Evolutionary conservation across 2,329 filamentous ascomycete species (phyloP).

Genomic region (Raffaelea albimanens): DNA sequence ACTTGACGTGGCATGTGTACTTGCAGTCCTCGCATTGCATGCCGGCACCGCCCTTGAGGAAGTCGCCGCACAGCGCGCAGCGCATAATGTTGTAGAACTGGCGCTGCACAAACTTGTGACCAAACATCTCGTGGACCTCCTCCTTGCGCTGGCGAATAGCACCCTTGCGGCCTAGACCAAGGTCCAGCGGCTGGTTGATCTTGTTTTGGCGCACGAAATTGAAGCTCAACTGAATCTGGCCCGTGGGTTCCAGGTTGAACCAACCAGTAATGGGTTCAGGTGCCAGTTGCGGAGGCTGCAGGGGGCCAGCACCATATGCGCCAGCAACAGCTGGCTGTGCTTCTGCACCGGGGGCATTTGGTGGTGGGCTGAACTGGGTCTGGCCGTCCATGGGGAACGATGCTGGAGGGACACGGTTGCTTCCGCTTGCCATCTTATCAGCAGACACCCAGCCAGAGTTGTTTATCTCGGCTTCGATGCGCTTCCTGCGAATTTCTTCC

Average conservation of each 20-base stretch:
- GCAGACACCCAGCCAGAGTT: slow-evolving; percentile 95
- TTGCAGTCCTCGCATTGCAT: slow-evolving; percentile 99
- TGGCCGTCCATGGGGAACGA: slow-evolving; percentile 52
- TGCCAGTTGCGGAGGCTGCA: slow-evolving; percentile 36
- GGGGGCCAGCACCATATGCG: slow-evolving; percentile 16
- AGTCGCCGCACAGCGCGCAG: slow-evolving; percentile 93
- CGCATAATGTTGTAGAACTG: slow-evolving; percentile 99
- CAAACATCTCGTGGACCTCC: slow-evolving; percentile 96
- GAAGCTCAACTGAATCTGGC: slow-evolving; percentile 82
- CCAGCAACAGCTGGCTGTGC: slow-evolving; percentile 15
- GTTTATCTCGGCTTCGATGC: slow-evolving; percentile 92
- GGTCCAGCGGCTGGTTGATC: slow-evolving; percentile 72
- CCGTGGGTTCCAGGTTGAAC: slow-evolving; percentile 94
- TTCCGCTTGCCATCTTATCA: slow-evolving; percentile 68
- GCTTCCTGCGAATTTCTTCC: slow-evolving; percentile 94
- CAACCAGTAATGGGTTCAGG: slow-evolving; percentile 74
- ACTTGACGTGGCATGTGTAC: slow-evolving; percentile 98
- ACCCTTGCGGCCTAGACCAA: slow-evolving; percentile 87
- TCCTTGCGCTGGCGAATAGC: slow-evolving; percentile 97
- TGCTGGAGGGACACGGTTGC: slow-evolving; percentile 34
- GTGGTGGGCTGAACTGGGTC: slow-evolving; percentile 34
- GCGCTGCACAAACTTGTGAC: slow-evolving; percentile 96
- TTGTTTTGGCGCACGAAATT: slow-evolving; percentile 88
- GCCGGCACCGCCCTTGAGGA: slow-evolving; percentile 94
- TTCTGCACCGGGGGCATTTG: slow-evolving; percentile 26